Percentiles rank a stretch among this genome's conserved stretches.
These are phyloP conservation scores for Psilocybe cubensis DNA, from an alignment of 768 basidiomycete genomes.

Conservation along the genomic window DNA sequence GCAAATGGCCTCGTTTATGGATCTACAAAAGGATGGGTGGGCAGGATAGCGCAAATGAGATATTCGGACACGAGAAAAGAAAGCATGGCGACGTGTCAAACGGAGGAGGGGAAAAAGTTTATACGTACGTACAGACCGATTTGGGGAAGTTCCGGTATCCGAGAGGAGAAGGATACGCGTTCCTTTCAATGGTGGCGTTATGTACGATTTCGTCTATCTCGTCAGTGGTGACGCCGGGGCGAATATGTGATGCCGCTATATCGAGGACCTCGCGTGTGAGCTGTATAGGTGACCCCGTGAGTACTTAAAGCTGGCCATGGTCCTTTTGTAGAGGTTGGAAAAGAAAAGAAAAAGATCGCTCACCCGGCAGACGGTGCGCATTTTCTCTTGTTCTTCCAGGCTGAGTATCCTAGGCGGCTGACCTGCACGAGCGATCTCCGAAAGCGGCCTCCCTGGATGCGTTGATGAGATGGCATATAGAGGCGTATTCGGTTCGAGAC, in stretches of 20 bases:
- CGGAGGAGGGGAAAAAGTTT: background rate
- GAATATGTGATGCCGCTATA: constrained; percentile 81
- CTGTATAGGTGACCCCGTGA: constrained; percentile 42
- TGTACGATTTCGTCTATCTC: constrained; percentile 95
- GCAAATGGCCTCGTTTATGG: constrained; percentile 95
- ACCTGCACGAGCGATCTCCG: constrained; percentile 61
- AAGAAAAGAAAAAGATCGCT: constrained; percentile 31
- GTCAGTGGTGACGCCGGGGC: constrained; percentile 95
- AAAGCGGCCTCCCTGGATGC: constrained; percentile 55
- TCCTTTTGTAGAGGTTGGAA: background rate
- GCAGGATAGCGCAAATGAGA: background rate
- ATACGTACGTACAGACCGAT: constrained; percentile 93
- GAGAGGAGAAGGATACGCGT: constrained; percentile 92
- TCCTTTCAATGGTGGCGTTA: constrained; percentile 85
- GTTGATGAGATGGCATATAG: constrained; percentile 10
- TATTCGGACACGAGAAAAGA: background rate
- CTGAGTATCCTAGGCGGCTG: constrained; percentile 68
- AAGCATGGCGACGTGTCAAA: constrained; percentile 1
- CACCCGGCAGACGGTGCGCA: constrained; percentile 86
- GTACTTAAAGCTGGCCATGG: background rate
- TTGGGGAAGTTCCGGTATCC: constrained; percentile 93
- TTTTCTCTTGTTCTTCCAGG: constrained; percentile 82
- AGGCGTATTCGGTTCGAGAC: constrained; percentile 23
- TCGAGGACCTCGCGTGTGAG: constrained; percentile 93
- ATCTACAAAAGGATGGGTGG: constrained; percentile 47